Base-by-base conservation (phyloP, 306 rosid genomes). In the Gynostemma pentaphyllum region DNA sequence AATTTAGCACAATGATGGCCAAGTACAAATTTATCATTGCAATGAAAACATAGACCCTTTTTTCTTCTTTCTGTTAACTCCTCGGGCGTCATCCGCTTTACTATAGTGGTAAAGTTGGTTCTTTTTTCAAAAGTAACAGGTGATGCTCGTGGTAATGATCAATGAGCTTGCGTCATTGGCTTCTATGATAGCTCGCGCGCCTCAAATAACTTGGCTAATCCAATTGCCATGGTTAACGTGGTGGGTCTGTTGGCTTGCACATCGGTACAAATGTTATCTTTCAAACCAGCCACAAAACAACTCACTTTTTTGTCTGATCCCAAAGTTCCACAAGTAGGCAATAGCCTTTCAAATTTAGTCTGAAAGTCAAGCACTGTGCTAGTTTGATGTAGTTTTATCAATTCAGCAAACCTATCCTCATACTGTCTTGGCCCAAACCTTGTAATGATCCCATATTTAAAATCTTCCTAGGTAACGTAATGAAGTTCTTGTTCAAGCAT, bases 401-500 rank as follows among this genome's bases (percentile, higher is more conserved):
- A 39, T 21, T 42, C 68, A 22, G 7, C 19, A 27, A 63, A 63
- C 1, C 2, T 21, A 44, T 63, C 68, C 23, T 41, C 52, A n/a
- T 40, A 63, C 44, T 41, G 52, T 11, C 44, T 63, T 5, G 53
- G 39, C 7, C 68, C 53, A 36, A 44, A 63, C 1, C 54, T 9
- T 13, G 40, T 22, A 8, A 5, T 22, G 8, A 63, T 12, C 3
- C 68, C 40, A 0, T 23, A 5, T 24, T 44, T 14, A n/a, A 42
- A 16, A 15, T 42, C 68, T 4, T 44, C 68, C 68, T 52, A 44
- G 0, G 68, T 41, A 8, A 63, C 53, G 44, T 63, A 63, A 24
- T 24, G 11, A 22, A 42, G 21, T n/a, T 63, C 26, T 4, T 27
- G 39, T 16, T 42, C 53, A 3, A 62, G 4, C 9, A 42, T 41